Conservation (phyloP, 1,284 basidiomycete genomes). For the Tilletia setariae region DNA sequence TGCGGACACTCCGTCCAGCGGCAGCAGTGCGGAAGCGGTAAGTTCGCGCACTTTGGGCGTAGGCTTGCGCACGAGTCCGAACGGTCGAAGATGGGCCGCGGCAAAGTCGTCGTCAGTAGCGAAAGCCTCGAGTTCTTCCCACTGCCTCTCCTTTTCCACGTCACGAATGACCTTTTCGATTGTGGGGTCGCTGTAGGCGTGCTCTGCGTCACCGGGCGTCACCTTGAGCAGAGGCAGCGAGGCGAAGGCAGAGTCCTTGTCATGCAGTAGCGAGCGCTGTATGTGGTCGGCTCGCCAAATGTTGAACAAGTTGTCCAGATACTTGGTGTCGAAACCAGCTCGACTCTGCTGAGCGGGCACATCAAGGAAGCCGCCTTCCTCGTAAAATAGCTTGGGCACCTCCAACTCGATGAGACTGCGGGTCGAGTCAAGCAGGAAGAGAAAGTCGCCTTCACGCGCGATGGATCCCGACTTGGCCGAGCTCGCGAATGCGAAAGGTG, state of each 20-base stretch:
- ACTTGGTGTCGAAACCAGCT: slow-evolving; percentile 64
- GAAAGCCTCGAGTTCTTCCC: slow-evolving; percentile 29
- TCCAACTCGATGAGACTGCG: slow-evolving; percentile 77
- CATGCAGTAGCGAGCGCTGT: slow-evolving; percentile 66
- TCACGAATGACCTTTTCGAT: slow-evolving; percentile 59
- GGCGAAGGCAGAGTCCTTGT: slow-evolving; percentile 63
- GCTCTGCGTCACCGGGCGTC: slow-evolving; percentile 64
- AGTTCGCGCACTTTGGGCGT: slow-evolving; percentile 42
- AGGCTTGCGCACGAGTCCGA: slow-evolving; percentile 52
- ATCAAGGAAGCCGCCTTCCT: slow-evolving; percentile 72
- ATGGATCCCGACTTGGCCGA: slow-evolving; percentile 80
- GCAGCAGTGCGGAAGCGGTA: slow-evolving; percentile 58
- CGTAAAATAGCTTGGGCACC: slow-evolving; percentile 74
- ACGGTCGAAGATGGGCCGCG: slow-evolving; percentile 56
- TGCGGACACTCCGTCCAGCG: slow-evolving; percentile 65
- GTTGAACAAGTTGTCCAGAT: slow-evolving; percentile 73
- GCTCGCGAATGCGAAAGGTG: slow-evolving; percentile 81
- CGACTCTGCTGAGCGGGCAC: slow-evolving; percentile 65
- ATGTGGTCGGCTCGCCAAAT: slow-evolving; percentile 88
- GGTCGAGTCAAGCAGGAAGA: slow-evolving; percentile 76
- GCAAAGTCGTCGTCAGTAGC: slow-evolving; percentile 64
- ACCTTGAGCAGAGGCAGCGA: slow-evolving; percentile 71
- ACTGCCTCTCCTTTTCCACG: slow-evolving; percentile 55
- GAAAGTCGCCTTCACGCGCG: slow-evolving; percentile 77
- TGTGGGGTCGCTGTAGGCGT: slow-evolving; percentile 63